Percentiles rank a stretch among this genome's conserved stretches.
phyloP scores from a whole-genome alignment of 179 eudicot species.

The Patellifolia procumbens region DNA sequence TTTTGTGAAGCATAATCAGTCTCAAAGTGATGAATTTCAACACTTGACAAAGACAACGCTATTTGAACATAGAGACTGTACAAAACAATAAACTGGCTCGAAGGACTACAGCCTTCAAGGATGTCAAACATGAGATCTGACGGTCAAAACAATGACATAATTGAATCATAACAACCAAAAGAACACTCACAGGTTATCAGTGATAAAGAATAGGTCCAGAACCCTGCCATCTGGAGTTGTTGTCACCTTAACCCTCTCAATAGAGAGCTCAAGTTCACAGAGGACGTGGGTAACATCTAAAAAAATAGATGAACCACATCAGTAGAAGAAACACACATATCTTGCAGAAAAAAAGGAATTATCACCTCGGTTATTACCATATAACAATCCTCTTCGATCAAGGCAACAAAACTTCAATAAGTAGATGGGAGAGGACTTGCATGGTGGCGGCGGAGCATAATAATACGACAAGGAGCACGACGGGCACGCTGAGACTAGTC shows the following conservation, averaged over 20 bases:
- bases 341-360: constrained; percentile 1
- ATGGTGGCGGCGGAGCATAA: constrained; percentile 47
- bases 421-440: constrained; percentile 48
- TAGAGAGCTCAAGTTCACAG: constrained; percentile 65
- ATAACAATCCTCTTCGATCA: constrained; percentile 67
- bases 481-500: constrained; percentile 60
- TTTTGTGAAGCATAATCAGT: background rate
- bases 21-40: background rate
- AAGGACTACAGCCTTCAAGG: background rate
- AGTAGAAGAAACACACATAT: constrained; percentile 6
- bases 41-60: background rate
- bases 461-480: constrained; percentile 59
- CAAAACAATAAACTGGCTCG: background rate
- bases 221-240: constrained; percentile 90
- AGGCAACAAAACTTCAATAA: constrained; percentile 64
- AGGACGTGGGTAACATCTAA: constrained; percentile 76
- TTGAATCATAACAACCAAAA: constrained; percentile 4
- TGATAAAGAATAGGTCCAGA: constrained; percentile 75
- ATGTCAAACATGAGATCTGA: background rate
- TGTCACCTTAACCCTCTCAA: constrained; percentile 75
- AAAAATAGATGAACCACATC: constrained; percentile 10
- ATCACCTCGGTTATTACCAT: constrained; percentile 42
- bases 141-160: background rate
- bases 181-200: constrained; percentile 68
- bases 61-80: background rate